Percentiles rank a stretch among this genome's conserved stretches.
These are phyloP conservation scores for Coriaria nepalensis DNA, from an alignment of 306 rosid species.

Conservation along the genomic window DNA sequence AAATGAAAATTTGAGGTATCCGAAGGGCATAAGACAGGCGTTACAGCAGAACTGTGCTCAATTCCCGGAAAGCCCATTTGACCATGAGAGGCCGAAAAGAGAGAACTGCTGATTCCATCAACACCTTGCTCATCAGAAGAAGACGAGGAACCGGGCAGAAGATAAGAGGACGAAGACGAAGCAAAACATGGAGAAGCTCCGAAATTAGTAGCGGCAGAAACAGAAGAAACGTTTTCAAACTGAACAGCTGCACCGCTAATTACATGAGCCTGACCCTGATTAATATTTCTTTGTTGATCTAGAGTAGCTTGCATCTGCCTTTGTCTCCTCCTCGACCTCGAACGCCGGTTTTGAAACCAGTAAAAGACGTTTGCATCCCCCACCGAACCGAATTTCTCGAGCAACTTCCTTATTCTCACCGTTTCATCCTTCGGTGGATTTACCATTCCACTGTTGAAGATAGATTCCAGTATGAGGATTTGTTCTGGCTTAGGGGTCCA, in stretches of 20 bases:
- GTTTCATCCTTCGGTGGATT: slow-evolving; percentile 92
- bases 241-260: slow-evolving; percentile 29
- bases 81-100: slow-evolving; percentile 28
- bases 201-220: slow-evolving; percentile 6
- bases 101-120: slow-evolving; percentile 6
- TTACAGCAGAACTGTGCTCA: slow-evolving; percentile 30
- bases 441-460: slow-evolving; percentile 94
- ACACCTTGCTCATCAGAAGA: slow-evolving; percentile 17
- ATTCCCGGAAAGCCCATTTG: slow-evolving; percentile 45
- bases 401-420: slow-evolving; percentile 54
- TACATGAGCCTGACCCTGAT: neutral
- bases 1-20: slow-evolving; percentile 31
- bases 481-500: slow-evolving; percentile 96
- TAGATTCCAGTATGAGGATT: slow-evolving; percentile 81
- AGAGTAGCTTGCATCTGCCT: slow-evolving; percentile 62
- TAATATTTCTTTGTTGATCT: slow-evolving; percentile 21
- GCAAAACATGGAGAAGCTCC: slow-evolving; percentile 9
- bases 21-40: slow-evolving; percentile 30
- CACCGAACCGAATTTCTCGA: slow-evolving; percentile 75
- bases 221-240: slow-evolving; percentile 2
- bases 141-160: slow-evolving; percentile 30
- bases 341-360: slow-evolving; percentile 97
- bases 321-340: slow-evolving; percentile 91
- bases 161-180: slow-evolving; percentile 14
- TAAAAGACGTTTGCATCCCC: slow-evolving; percentile 92